These are phyloP conservation scores for Fusarium drepaniforme DNA, from an alignment of 2,329 filamentous ascomycete species.

Conservation along the genomic window DNA sequence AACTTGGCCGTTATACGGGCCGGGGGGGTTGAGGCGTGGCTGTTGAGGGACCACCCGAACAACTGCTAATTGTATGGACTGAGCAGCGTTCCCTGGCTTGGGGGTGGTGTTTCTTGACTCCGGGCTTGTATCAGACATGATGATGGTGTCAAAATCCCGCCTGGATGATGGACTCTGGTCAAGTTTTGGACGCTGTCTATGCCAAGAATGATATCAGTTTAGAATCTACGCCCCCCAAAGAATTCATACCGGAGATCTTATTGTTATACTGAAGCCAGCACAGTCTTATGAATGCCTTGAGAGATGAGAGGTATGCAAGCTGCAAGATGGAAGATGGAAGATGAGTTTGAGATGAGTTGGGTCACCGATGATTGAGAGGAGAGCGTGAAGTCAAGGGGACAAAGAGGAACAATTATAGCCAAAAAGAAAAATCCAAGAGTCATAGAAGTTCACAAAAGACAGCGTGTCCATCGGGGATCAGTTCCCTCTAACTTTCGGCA, in stretches of 20 bases:
- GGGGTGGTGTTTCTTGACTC: neutral
- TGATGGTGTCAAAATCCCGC: neutral
- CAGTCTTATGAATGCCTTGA: neutral
- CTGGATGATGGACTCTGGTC: neutral
- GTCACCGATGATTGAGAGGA: neutral
- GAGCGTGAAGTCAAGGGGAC: neutral
- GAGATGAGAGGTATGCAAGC: neutral
- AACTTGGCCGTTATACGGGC: too few species aligned
- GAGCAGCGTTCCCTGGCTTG: neutral
- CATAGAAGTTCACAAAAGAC: neutral
- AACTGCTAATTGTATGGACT: too few species aligned
- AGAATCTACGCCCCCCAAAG: neutral
- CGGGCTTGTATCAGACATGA: neutral
- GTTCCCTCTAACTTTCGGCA: too few species aligned
- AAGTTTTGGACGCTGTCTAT: neutral
- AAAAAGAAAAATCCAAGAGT: neutral
- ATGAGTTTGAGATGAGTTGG: neutral
- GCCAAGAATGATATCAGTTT: neutral
- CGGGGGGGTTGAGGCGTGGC: too few species aligned
- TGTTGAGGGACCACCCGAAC: too few species aligned
- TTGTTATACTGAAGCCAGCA: neutral
- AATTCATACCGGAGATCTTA: neutral
- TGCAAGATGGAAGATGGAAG: neutral
- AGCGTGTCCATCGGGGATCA: neutral
- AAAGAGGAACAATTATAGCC: neutral